These are phyloP conservation scores for Linnemannia elongata DNA, from an alignment of 192 early-diverging fungal genomes.

Conservation along the genomic window DNA sequence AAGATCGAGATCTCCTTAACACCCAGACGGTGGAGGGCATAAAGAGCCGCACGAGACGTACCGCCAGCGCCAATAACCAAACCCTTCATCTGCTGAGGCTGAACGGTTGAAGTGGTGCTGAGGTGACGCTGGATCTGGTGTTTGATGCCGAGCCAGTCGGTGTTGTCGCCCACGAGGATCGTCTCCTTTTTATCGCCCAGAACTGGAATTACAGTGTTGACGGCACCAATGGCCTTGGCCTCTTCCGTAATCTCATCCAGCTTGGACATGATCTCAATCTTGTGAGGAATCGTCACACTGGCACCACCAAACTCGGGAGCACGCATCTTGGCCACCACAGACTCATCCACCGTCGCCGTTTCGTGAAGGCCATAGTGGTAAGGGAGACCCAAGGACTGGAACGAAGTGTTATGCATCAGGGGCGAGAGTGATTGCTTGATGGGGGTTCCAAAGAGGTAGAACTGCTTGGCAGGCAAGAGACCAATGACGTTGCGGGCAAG, in stretches of 20 bases:
- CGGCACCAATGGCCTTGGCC: slow-evolving; percentile 91
- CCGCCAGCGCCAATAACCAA: slow-evolving; percentile 96
- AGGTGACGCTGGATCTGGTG: slow-evolving; percentile 68
- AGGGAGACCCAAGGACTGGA: slow-evolving; percentile 86
- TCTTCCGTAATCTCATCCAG: slow-evolving; percentile 79
- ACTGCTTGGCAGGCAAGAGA: slow-evolving; percentile 71
- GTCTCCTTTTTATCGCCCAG: slow-evolving; percentile 37
- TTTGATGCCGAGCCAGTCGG: slow-evolving; percentile 94
- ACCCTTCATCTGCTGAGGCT: slow-evolving; percentile 64
- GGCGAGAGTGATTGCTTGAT: slow-evolving; percentile 94
- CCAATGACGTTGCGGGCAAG: slow-evolving; percentile 79
- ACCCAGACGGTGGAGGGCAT: slow-evolving; percentile 82
- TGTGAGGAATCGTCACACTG: slow-evolving; percentile 96
- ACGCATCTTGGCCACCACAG: slow-evolving; percentile 65
- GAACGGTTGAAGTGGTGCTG: slow-evolving; percentile 16
- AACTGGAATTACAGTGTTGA: slow-evolving; percentile 85
- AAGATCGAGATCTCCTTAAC: slow-evolving; percentile 79
- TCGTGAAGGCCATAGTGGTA: slow-evolving; percentile 85
- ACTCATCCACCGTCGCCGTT: slow-evolving; percentile 71
- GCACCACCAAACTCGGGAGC: slow-evolving; percentile 88
- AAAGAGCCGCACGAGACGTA: slow-evolving; percentile 91
- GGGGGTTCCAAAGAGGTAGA: slow-evolving; percentile 91
- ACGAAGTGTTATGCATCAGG: slow-evolving; percentile 93
- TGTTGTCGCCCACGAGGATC: slow-evolving; percentile 90
- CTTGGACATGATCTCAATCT: slow-evolving; percentile 86